A percentile compares a stretch with the other conserved stretches of the same genome.
Conservation (phyloP, 2,329 filamentous ascomycete genomes). For the Tetracladium maxilliforme region DNA sequence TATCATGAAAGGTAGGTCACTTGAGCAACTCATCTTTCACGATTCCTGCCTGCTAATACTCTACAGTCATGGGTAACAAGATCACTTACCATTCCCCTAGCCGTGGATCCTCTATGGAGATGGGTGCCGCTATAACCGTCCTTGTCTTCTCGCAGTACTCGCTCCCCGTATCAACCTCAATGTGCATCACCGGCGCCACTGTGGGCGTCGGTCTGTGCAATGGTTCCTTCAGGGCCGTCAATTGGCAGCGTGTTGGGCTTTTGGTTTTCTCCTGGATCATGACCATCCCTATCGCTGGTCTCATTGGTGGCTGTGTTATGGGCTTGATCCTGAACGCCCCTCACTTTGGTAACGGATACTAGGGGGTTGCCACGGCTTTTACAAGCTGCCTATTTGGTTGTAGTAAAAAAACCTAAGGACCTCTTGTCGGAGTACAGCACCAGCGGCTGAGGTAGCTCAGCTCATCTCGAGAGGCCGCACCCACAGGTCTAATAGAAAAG, state of each 20-base stretch:
- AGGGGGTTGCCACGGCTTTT: too few species aligned
- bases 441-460: too few species aligned
- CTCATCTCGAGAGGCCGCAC: too few species aligned
- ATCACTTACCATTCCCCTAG: constrained; percentile 54
- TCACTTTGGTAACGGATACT: constrained; percentile 35
- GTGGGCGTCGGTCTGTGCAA: constrained; percentile 70
- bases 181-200: constrained; percentile 70
- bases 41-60: constrained; percentile 9
- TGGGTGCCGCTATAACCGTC: constrained; percentile 65
- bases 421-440: too few species aligned
- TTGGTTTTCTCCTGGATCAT: constrained; percentile 52
- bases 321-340: constrained; percentile 41
- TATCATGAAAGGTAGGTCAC: constrained; percentile 60
- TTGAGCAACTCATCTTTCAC: constrained; percentile 4
- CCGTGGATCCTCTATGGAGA: constrained; percentile 57
- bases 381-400: too few species aligned
- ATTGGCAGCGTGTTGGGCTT: constrained; percentile 59
- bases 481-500: too few species aligned
- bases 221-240: constrained; percentile 55
- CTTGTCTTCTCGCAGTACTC: constrained; percentile 63
- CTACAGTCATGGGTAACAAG: constrained; percentile 63
- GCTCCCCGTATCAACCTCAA: constrained; percentile 62
- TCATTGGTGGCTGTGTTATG: constrained; percentile 19
- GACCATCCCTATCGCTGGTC: constrained; percentile 32
- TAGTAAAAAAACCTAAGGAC: too few species aligned